Evolutionary conservation across 257 asterid genomes (phyloP), one percentile per base, ranked within the genome.

Genomic region (Solanum commersonii): DNA sequence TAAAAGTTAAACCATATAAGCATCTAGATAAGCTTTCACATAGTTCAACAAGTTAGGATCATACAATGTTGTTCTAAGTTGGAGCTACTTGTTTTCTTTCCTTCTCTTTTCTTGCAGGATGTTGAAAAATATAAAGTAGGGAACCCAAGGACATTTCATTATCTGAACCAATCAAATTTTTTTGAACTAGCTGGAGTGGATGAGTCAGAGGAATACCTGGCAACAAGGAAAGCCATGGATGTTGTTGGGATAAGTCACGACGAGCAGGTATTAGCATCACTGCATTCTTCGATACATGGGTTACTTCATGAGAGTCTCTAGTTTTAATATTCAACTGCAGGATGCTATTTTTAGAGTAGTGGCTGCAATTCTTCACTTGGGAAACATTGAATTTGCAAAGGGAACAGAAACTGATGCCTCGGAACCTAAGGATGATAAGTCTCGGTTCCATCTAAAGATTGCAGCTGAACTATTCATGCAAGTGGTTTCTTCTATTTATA

Each of bases 351-450:
- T 96, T 87, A 93, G 98, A 85, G 99, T 94, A 87, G 96, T 95
- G 89, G 98, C 98, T 84, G 97, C 98, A 84, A 91, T 96, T 85
- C 99, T 96, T 90, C 99, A 96, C 92, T 92, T 96, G 92, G 99
- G 99, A 14, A 96, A 96, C 88, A 87, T 95, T 87, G 95, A 94
- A 90, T 95, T 96, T 91, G 92, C 85, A 16, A 96, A 93, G 91
- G 95, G 82, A 86, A 93, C 90, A 84, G 99, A 95, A 83, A 88
- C 91, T 72, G 99, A 96, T 89, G 91, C 95, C 76, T 94, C 99
- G 25, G 90, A 93, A 87, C 99, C 98, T 38, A 93, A 95, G 95
- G 98, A 94, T 63, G 98, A 94, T 14, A 91, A 94, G 89, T 94
- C 99, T 27, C 92, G 87, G 65, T 92, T 92, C 90, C 99, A 96